These are phyloP conservation scores for Achaetomiella virescens DNA, from an alignment of 495 filamentous ascomycete species.

Conservation along the genomic window DNA sequence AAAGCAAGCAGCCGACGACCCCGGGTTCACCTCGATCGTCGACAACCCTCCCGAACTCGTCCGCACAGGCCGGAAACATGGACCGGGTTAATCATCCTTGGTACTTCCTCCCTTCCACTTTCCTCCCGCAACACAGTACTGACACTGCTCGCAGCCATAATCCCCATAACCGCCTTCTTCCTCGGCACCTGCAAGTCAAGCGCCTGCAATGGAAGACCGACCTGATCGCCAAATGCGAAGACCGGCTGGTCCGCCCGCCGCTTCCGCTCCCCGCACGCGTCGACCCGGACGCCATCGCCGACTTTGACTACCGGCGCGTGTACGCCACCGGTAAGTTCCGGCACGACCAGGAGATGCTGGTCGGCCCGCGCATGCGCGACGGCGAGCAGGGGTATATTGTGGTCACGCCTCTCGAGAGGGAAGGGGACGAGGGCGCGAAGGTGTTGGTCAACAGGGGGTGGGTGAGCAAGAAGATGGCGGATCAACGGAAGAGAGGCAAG, in stretches of 20 bases:
- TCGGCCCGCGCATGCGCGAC: constrained; percentile 84
- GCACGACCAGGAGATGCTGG: constrained; percentile 92
- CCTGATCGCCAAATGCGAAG: constrained; percentile 80
- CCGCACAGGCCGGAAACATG: constrained; percentile 64
- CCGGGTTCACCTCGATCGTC: constrained; percentile 70
- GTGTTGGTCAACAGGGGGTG: constrained; percentile 86
- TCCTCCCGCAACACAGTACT: not conserved
- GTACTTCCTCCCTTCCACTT: constrained; percentile 32
- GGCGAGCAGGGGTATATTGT: constrained; percentile 87
- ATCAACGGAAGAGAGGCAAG: constrained; percentile 53
- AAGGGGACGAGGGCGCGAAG: constrained; percentile 35
- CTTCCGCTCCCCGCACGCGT: constrained; percentile 78
- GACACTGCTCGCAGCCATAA: constrained; percentile 53
- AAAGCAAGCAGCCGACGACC: constrained; percentile 54
- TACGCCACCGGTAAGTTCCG: constrained; percentile 64
- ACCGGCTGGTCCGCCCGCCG: constrained; percentile 78
- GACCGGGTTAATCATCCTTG: constrained; percentile 77
- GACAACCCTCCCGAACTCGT: constrained; percentile 79
- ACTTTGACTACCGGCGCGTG: constrained; percentile 91
- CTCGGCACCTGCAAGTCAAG: constrained; percentile 93
- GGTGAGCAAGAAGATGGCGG: constrained; percentile 65
- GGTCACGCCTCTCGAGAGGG: constrained; percentile 79
- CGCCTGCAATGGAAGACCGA: constrained; percentile 90
- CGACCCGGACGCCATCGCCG: constrained; percentile 68
- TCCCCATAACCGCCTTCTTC: constrained; percentile 82